These are phyloP conservation scores for Nakaseomyces glabratus DNA, from an alignment of 1,139 yeast species.

Conservation along the genomic window DNA sequence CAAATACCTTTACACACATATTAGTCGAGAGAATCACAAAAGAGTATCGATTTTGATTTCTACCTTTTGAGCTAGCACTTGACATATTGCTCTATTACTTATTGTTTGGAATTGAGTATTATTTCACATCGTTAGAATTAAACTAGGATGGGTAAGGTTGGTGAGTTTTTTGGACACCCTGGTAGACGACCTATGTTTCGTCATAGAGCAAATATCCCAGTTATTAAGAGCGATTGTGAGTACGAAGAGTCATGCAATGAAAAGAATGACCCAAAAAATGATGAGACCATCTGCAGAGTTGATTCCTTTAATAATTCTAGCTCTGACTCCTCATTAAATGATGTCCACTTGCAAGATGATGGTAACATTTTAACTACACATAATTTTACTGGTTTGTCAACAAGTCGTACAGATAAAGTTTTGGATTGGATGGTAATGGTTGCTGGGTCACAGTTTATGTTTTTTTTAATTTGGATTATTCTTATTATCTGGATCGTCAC, in stretches of 20 bases:
- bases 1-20: no score
- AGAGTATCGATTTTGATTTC: no score
- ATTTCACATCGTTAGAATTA: no score
- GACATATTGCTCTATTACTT: no score
- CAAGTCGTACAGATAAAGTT: constrained; percentile 16
- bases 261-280: constrained; percentile 1
- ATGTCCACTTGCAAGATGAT: constrained; percentile 2
- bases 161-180: constrained; percentile 7
- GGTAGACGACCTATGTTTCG: constrained; percentile 7
- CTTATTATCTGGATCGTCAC: constrained; percentile 31
- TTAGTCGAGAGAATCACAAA: no score
- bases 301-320: constrained; percentile 5
- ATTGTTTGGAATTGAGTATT: no score
- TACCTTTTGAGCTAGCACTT: no score
- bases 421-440: constrained; percentile 21
- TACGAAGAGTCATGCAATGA: not conserved
- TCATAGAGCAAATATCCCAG: constrained; percentile 2
- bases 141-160: constrained; percentile 5
- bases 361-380: constrained; percentile 15
- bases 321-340: constrained; percentile 3
- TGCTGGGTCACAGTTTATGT: constrained; percentile 30
- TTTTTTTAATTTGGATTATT: constrained; percentile 24
- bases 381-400: constrained; percentile 24
- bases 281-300: not conserved
- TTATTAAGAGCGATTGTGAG: not conserved